These are phyloP conservation scores for Pyricularia grisea DNA, from an alignment of 2,329 filamentous ascomycete genomes.

Conservation along the genomic window DNA sequence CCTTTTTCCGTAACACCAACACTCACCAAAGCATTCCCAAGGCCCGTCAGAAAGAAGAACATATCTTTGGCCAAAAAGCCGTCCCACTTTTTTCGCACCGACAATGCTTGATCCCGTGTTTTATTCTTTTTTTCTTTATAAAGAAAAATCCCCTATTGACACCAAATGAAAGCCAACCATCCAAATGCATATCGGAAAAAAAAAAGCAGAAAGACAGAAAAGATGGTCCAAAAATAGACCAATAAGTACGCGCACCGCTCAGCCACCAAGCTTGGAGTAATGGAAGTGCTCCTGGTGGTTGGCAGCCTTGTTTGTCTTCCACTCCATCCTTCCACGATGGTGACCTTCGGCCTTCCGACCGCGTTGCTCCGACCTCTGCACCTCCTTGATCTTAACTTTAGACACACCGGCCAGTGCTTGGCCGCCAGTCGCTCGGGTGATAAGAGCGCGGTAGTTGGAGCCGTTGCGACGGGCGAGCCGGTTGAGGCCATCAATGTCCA, in stretches of 20 bases:
- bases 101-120: not conserved
- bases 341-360: slow-evolving; percentile 56
- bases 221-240: not conserved
- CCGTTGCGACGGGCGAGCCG: slow-evolving; percentile 26
- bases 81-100: not conserved
- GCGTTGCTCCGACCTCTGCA: slow-evolving; percentile 57
- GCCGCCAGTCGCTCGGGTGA: slow-evolving; percentile 63
- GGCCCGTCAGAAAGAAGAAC: not conserved
- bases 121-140: not conserved
- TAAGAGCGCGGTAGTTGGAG: slow-evolving; percentile 41
- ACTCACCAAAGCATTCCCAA: not conserved
- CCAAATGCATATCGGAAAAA: not conserved
- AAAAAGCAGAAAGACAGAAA: not conserved
- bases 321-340: slow-evolving; percentile 53
- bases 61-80: not conserved
- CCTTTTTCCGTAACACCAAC: not conserved
- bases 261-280: slow-evolving; percentile 21
- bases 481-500: slow-evolving; percentile 35
- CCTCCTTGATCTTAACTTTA: slow-evolving; percentile 63
- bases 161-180: not conserved
- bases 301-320: slow-evolving; percentile 59
- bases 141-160: not conserved
- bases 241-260: not conserved
- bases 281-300: slow-evolving; percentile 65
- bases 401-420: slow-evolving; percentile 69